Evolutionary conservation across 768 basidiomycete genomes (phyloP).

Genomic region (Tulasnella calospora): DNA sequence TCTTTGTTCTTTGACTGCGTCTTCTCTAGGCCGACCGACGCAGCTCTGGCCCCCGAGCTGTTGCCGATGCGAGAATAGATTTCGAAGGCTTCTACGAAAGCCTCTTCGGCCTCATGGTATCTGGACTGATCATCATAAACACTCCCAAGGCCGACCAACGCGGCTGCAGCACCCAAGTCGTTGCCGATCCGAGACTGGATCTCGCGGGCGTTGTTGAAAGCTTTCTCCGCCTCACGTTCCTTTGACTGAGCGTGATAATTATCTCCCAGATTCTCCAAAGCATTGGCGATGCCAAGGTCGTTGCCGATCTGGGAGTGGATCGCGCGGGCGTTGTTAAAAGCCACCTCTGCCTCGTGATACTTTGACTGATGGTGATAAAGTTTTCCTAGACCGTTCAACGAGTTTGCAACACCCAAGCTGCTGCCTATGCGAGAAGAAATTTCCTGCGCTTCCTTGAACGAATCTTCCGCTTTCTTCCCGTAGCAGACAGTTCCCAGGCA

Average conservation of each 20-base stretch:
- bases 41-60: no score
- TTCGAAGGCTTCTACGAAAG: not conserved
- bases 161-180: not conserved
- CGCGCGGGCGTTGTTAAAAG: not conserved
- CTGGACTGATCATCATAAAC: not conserved
- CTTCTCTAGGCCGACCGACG: no score
- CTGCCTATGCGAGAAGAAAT: not conserved
- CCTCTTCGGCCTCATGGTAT: not conserved
- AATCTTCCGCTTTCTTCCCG: not conserved
- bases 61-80: not conserved
- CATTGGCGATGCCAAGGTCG: no score
- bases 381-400: not conserved
- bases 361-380: not conserved
- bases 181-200: not conserved
- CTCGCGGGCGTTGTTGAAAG: not conserved
- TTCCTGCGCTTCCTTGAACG: not conserved
- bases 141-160: not conserved
- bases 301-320: not conserved
- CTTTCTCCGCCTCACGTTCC: no score
- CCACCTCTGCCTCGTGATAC: not conserved
- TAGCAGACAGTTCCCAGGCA: not conserved
- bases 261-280: no score
- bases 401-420: not conserved
- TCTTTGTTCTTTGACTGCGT: no score
- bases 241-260: no score